phyloP scores from a whole-genome alignment of 2,329 filamentous ascomycete genomes.

The Cercospora sp. region DNA sequence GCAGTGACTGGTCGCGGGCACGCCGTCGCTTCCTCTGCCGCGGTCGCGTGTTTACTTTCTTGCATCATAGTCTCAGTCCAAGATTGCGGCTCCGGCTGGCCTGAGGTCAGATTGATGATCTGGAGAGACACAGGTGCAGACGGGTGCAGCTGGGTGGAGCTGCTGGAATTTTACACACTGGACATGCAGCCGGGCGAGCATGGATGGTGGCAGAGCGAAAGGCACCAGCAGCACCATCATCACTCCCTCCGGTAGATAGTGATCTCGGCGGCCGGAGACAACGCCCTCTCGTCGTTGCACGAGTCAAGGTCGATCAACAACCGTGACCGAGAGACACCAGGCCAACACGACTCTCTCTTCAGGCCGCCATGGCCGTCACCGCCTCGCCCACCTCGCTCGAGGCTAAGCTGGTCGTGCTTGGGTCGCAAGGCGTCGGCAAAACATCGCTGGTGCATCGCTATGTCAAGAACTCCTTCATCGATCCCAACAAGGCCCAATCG shows the following conservation, averaged over 20 bases:
- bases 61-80: conserved; percentile 14
- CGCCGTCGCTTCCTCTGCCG: conserved; percentile 2
- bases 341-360: background rate
- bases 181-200: background rate
- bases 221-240: background rate
- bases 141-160: background rate
- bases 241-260: background rate
- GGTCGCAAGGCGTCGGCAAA: conserved; percentile 77
- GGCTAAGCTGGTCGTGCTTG: conserved; percentile 79
- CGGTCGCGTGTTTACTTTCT: conserved; percentile 14
- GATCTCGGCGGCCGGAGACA: background rate
- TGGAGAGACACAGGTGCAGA: background rate
- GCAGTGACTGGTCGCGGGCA: background rate
- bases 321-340: background rate
- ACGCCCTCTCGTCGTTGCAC: background rate
- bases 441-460: conserved; percentile 76
- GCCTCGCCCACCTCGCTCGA: conserved; percentile 60
- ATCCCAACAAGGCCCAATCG: conserved; percentile 49
- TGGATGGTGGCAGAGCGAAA: background rate
- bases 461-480: conserved; percentile 70
- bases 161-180: background rate
- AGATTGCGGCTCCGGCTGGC: conserved; percentile 1
- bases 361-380: conserved; percentile 14
- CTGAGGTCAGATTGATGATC: background rate
- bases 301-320: conserved; percentile 1